Base-by-base conservation (phyloP, 1,284 basidiomycete genomes). In the Termitomyces sp. region DNA sequence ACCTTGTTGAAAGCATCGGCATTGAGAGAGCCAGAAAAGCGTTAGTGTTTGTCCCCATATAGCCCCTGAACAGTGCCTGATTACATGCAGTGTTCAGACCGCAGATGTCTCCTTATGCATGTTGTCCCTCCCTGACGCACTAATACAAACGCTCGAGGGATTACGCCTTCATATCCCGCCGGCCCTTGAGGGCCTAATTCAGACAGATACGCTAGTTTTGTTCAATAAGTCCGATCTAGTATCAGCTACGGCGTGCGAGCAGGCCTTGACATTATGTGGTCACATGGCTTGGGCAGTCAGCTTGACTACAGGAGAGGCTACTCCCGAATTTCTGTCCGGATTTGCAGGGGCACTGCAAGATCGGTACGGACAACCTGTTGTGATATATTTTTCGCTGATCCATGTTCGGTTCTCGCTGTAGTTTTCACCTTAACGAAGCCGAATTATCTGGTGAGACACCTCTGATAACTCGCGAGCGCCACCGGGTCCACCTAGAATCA, bases 1-100 rank as follows among this genome's bases (percentile, higher is more conserved):
- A 94, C 62, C 62, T 81, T 3, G 86, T 96, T 1, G 92, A 96
- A 66, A 73, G 65, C n/a, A 91, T 94, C 47, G 93, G 92, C 0
- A 81, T 95, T 10, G 76, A 86, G 57, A 76, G 87, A 24, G 92
- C 92, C 0, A 71, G 70, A 49, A 69, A 79, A 44, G 77, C 80
- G 86, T 91, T 53, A 58, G 84, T 72, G 7, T 34, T 14, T 52
- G 19, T 47, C 8, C 26, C 9, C 19, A 18, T 19, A 19, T 18
- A 26, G 31, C 35, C 41, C 37, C 14, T 50, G 28, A 13, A 35
- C 42, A 26, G 41, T 46, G 5, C 24, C 30, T 53, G 18, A 56
- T 38, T 52, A 37, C 18, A 18, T 31, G 34, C 60, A 91, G 88
- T 9, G 79, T 92, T 2, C 67, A 75, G 49, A 66, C 68, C 1